Percentiles rank a stretch among this genome's conserved stretches.
Conservation (phyloP, 495 filamentous ascomycete species). For the Trichoderma parareesei region DNA sequence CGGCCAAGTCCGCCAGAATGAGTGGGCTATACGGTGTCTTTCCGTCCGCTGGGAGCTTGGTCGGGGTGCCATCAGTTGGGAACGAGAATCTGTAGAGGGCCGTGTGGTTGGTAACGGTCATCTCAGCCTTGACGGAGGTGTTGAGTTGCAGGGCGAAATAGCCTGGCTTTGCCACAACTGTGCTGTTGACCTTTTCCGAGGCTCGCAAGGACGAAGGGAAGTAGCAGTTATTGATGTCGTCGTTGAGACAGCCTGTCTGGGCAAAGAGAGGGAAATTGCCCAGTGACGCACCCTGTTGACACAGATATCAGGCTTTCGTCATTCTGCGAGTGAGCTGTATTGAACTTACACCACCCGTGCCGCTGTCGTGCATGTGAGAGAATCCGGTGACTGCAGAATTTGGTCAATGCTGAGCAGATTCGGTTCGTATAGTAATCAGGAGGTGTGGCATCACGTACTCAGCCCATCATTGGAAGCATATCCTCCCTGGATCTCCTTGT, state of each 20-base stretch:
- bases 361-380: slow-evolving; percentile 63
- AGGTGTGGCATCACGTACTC: not conserved
- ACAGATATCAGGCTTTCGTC: slow-evolving; percentile 19
- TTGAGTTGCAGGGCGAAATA: slow-evolving; percentile 59
- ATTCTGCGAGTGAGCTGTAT: slow-evolving; percentile 3
- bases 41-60: slow-evolving; percentile 6
- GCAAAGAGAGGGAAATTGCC: slow-evolving; percentile 72
- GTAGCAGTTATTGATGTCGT: slow-evolving; percentile 52
- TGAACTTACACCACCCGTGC: slow-evolving; percentile 45
- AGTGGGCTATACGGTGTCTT: not conserved
- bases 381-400: slow-evolving; percentile 31
- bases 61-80: slow-evolving; percentile 23
- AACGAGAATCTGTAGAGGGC: slow-evolving; percentile 67
- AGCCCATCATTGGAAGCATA: slow-evolving; percentile 31
- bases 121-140: slow-evolving; percentile 56
- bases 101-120: slow-evolving; percentile 58
- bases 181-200: slow-evolving; percentile 38
- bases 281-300: slow-evolving; percentile 44
- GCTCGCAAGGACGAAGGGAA: slow-evolving; percentile 45
- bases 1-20: slow-evolving; percentile 53
- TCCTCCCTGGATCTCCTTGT: slow-evolving; percentile 57
- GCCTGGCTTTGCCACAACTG: slow-evolving; percentile 52
- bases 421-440: not conserved
- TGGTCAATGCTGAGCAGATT: not conserved
- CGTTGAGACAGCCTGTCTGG: slow-evolving; percentile 55